These are phyloP conservation scores for Coniella vitis DNA, from an alignment of 2,329 filamentous ascomycete species.

Conservation along the genomic window DNA sequence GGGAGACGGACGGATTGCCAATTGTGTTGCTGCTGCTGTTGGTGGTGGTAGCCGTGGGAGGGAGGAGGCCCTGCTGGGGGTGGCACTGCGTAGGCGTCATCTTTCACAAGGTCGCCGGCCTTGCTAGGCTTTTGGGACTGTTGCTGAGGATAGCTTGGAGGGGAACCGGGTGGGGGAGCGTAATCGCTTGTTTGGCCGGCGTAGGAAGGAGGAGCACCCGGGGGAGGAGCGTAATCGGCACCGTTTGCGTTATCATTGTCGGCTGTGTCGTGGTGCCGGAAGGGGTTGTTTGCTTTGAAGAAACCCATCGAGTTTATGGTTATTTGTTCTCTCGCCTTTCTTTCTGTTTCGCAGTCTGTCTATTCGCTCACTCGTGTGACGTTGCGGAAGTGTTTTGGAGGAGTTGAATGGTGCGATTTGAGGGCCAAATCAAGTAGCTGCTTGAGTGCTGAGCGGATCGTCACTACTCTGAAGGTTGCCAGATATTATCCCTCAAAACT, in stretches of 20 bases:
- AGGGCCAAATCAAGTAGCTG: too few relatives aligned
- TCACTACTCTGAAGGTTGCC: too few relatives aligned
- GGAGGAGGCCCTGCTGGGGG: constrained; percentile 30
- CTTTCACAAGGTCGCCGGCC: background rate
- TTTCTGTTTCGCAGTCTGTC: background rate
- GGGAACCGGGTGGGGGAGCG: constrained; percentile 15
- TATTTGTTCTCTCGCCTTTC: background rate
- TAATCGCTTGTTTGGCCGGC: constrained; percentile 3
- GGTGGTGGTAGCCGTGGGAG: too few relatives aligned
- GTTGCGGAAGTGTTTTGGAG: too few relatives aligned
- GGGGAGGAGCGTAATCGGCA: constrained; percentile 17
- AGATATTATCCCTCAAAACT: too few relatives aligned
- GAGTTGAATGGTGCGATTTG: too few relatives aligned
- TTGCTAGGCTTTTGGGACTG: too few relatives aligned
- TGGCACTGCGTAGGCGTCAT: constrained; percentile 23
- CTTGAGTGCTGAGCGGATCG: too few relatives aligned
- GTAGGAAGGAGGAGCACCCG: constrained; percentile 21
- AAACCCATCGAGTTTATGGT: constrained; percentile 8
- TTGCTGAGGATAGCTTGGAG: constrained; percentile 1
- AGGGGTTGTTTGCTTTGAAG: constrained; percentile 15
- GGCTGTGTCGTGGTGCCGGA: constrained; percentile 16
- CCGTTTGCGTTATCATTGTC: constrained; percentile 1
- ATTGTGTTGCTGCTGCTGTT: constrained; percentile 50
- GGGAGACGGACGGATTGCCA: constrained; percentile 58
- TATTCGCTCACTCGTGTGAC: background rate